Evolutionary conservation across 208 protist genomes (phyloP).

Genomic region (Crithidia fasciculata): DNA sequence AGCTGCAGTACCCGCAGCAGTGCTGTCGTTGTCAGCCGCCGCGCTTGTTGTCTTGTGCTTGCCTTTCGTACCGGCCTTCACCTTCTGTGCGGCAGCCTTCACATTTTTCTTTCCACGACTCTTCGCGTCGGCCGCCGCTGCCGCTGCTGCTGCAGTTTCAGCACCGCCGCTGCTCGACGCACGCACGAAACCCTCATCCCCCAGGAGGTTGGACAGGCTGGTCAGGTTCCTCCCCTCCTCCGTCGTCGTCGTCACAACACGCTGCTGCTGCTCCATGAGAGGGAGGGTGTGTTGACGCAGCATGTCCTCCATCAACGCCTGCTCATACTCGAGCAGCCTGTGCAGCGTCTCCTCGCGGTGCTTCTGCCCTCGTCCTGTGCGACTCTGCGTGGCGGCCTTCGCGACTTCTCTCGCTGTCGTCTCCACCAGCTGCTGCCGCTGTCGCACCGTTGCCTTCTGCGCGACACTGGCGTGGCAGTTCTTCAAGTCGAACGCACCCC

Average conservation of each 20-base stretch:
- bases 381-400: constrained; percentile 19
- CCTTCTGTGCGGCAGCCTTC: constrained; percentile 16
- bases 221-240: constrained; percentile 15
- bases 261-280: constrained; percentile 45
- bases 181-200: constrained; percentile 34
- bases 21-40: constrained; percentile 9
- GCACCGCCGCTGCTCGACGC: not conserved
- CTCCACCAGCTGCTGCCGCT: constrained; percentile 29
- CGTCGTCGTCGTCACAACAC: constrained; percentile 32
- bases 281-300: constrained; percentile 68
- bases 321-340: constrained; percentile 71
- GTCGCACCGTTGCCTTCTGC: constrained; percentile 27
- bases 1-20: not conserved
- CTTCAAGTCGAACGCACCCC: constrained; percentile 61
- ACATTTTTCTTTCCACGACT: constrained; percentile 2
- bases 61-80: constrained; percentile 13
- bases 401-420: constrained; percentile 31
- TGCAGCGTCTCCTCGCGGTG: constrained; percentile 57
- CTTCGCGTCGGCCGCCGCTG: not conserved
- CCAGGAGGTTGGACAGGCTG: constrained; percentile 24
- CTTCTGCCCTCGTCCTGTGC: constrained; percentile 39
- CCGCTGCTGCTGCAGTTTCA: not conserved
- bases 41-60: constrained; percentile 7
- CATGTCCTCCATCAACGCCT: constrained; percentile 69
- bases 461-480: constrained; percentile 32